Evolutionary conservation across 139 green algal genomes (phyloP).

Genomic region (Yamagishiella unicocca): DNA sequence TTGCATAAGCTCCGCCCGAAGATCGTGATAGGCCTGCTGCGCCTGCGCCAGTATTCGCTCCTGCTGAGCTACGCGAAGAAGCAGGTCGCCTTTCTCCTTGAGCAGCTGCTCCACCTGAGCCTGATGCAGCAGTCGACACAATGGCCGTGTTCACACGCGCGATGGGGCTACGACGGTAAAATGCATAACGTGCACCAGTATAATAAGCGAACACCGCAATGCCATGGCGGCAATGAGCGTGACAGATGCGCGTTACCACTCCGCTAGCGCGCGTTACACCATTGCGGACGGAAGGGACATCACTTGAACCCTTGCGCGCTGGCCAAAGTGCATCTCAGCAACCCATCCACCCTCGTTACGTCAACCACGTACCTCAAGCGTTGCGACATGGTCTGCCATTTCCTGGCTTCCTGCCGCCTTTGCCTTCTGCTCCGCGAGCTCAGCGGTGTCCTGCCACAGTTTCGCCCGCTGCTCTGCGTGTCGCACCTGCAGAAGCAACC

Average conservation of each 20-base stretch:
- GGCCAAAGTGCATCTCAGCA: no score
- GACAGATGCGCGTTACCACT: no score
- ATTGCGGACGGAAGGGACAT: no score
- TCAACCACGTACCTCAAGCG: background rate
- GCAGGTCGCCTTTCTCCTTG: background rate
- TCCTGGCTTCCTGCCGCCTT: background rate
- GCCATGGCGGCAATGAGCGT: no score
- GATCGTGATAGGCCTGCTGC: conserved; percentile 25
- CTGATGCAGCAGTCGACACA: no score
- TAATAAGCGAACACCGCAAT: no score
- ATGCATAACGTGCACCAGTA: no score
- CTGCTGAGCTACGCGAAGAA: conserved; percentile 1
- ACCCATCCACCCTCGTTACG: no score
- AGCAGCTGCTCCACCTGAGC: conserved; percentile 14
- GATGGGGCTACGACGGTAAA: no score
- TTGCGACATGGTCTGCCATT: background rate
- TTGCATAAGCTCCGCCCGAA: background rate
- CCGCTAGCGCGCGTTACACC: no score
- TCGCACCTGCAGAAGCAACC: background rate
- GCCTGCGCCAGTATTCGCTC: background rate
- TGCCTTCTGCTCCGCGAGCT: conserved; percentile 21
- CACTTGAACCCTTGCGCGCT: no score
- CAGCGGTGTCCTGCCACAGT: conserved; percentile 5
- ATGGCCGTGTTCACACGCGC: no score
- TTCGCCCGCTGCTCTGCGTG: background rate